Conservation (phyloP, 2,329 filamentous ascomycete genomes). For the Epicoccum nigrum region DNA sequence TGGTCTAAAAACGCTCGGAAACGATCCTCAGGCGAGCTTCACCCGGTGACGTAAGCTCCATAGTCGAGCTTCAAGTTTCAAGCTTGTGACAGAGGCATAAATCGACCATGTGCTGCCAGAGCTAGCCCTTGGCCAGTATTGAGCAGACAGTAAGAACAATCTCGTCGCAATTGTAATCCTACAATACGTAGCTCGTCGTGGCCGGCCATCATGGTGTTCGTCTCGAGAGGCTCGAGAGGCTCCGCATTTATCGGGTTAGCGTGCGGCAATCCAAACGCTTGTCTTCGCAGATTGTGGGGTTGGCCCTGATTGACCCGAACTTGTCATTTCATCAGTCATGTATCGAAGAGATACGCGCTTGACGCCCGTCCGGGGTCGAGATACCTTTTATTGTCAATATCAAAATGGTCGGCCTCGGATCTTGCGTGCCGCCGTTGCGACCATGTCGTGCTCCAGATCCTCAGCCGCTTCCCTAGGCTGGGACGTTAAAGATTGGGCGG, state of each 20-base stretch:
- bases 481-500: neutral
- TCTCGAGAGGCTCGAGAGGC: constrained; percentile 2
- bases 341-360: constrained; percentile 17
- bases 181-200: neutral
- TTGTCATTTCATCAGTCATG: constrained; percentile 15
- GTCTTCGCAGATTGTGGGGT: constrained; percentile 9
- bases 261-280: constrained; percentile 11
- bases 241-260: constrained; percentile 11
- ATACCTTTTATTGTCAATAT: constrained; percentile 5
- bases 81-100: neutral
- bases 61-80: neutral
- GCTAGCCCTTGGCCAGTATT: too few relatives aligned
- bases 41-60: constrained; percentile 10
- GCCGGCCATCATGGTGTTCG: constrained; percentile 17
- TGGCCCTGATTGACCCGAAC: constrained; percentile 3
- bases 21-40: neutral
- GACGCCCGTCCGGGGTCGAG: constrained; percentile 7
- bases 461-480: neutral
- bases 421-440: neutral
- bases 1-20: neutral
- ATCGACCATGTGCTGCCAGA: neutral
- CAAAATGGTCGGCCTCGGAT: neutral
- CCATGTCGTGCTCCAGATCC: constrained; percentile 1
- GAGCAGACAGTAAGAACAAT: too few relatives aligned
- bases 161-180: too few relatives aligned